Evolutionary conservation across 192 early-diverging fungal species (phyloP).

Genomic region (Podila verticillata): DNA sequence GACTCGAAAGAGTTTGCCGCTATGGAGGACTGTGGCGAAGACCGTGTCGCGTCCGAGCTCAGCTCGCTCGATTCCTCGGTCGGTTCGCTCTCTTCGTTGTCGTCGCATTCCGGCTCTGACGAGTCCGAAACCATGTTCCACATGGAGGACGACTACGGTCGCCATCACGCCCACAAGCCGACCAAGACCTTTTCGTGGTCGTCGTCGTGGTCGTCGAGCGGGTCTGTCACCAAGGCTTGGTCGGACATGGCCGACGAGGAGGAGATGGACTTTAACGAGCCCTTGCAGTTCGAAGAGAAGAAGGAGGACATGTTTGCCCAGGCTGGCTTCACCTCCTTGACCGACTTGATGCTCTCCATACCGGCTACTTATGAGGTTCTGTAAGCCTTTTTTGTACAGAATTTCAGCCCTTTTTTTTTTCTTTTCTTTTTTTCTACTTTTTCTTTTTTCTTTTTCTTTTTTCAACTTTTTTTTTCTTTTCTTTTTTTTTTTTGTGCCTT

Average conservation of each 20-base stretch:
- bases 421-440: not conserved
- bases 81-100: slow-evolving; percentile 5
- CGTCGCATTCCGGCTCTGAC: slow-evolving; percentile 7
- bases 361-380: slow-evolving; percentile 3
- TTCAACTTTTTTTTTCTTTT: not conserved
- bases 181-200: not conserved
- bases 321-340: slow-evolving; percentile 16
- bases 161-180: slow-evolving; percentile 6
- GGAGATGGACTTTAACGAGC: slow-evolving; percentile 47
- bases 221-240: slow-evolving; percentile 31
- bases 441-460: slow-evolving; percentile 5
- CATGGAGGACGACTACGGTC: slow-evolving; percentile 45
- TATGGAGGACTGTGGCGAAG: slow-evolving; percentile 41
- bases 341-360: slow-evolving; percentile 9
- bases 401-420: not conserved
- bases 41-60: not conserved
- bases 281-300: slow-evolving; percentile 36
- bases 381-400: not conserved
- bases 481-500: not conserved
- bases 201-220: slow-evolving; percentile 18
- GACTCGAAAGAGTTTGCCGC: not conserved
- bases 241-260: slow-evolving; percentile 50
- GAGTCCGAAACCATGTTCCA: slow-evolving; percentile 33
- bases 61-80: slow-evolving; percentile 4
- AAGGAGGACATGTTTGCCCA: slow-evolving; percentile 21